Conservation (phyloP, 805 yeast species). For the Jamesozyma hellenica region DNA sequence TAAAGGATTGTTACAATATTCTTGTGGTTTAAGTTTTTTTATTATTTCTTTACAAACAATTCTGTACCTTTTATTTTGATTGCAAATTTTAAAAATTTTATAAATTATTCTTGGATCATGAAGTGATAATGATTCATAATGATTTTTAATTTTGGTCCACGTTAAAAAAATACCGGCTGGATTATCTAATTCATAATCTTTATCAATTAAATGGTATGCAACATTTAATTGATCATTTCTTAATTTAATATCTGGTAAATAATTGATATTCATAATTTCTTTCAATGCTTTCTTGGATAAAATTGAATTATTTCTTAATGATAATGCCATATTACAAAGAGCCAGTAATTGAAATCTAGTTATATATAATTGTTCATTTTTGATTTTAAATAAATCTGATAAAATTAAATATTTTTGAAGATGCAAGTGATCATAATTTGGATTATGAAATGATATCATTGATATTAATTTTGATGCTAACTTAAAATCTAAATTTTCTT, state of each 20-base stretch:
- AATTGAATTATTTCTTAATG: constrained; percentile 8
- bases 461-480: constrained; percentile 9
- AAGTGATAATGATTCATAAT: constrained; percentile 8
- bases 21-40: constrained; percentile 10
- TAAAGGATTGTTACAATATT: constrained; percentile 20
- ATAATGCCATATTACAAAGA: constrained; percentile 18
- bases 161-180: constrained; percentile 19
- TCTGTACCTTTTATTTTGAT: constrained; percentile 17
- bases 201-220: constrained; percentile 16
- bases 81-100: constrained; percentile 14
- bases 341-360: constrained; percentile 11
- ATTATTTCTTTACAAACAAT: constrained; percentile 12
- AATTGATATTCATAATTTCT: constrained; percentile 9
- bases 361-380: constrained; percentile 2
- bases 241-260: background rate
- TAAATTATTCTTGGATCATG: constrained; percentile 23
- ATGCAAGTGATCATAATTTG: constrained; percentile 13
- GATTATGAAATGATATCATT: constrained; percentile 16
- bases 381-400: constrained; percentile 5
- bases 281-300: constrained; percentile 11
- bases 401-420: constrained; percentile 11
- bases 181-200: constrained; percentile 15
- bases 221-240: constrained; percentile 10
- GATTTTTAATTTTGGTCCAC: constrained; percentile 17
- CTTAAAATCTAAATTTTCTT: constrained; percentile 3